Evolutionary conservation across 2,329 filamentous ascomycete species (phyloP).

Genomic region (Bipolaris gigantea): DNA sequence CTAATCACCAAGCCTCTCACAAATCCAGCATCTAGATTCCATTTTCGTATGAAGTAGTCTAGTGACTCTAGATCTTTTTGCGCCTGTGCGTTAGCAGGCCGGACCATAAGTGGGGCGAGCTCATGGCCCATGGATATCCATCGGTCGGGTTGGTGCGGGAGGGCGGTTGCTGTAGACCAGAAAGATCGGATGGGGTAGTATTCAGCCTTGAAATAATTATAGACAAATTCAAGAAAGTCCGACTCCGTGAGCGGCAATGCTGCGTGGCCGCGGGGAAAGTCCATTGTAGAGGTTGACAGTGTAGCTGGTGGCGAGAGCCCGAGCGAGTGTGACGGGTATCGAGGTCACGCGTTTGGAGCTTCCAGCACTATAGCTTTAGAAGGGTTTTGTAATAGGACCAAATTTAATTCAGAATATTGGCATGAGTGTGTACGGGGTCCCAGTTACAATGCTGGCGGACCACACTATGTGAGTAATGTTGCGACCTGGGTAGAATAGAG

Average conservation of each 20-base stretch:
- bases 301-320: slow-evolving; percentile 11
- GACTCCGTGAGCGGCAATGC: slow-evolving; percentile 38
- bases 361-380: background rate
- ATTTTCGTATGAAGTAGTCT: slow-evolving; percentile 36
- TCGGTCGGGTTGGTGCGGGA: slow-evolving; percentile 33
- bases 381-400: background rate
- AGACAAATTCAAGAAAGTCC: slow-evolving; percentile 42
- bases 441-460: background rate
- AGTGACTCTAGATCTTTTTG: slow-evolving; percentile 43
- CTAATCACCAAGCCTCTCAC: slow-evolving; percentile 37
- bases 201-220: slow-evolving; percentile 45
- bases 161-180: slow-evolving; percentile 41
- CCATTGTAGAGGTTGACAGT: slow-evolving; percentile 24
- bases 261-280: slow-evolving; percentile 36
- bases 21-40: slow-evolving; percentile 38
- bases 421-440: background rate
- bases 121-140: slow-evolving; percentile 43
- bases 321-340: background rate
- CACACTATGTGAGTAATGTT: slow-evolving; percentile 24
- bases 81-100: slow-evolving; percentile 42
- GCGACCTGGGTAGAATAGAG: slow-evolving; percentile 33
- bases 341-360: slow-evolving; percentile 4
- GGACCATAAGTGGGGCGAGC: slow-evolving; percentile 29
- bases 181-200: slow-evolving; percentile 43
- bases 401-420: background rate